These are phyloP conservation scores for Vigna angularis DNA, from an alignment of 306 rosid genomes.

Conservation along the genomic window DNA sequence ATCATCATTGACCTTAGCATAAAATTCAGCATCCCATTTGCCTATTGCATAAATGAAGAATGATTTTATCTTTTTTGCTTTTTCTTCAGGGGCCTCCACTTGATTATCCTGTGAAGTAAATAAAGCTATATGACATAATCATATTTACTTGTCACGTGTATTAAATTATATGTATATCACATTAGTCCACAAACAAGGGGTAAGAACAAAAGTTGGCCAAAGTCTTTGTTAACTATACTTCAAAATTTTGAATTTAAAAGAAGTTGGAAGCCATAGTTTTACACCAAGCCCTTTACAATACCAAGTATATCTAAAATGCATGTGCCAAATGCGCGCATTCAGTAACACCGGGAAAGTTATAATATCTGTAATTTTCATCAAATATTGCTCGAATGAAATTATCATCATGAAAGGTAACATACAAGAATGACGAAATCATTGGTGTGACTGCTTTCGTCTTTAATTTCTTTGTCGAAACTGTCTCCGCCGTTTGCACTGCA, in stretches of 20 bases:
- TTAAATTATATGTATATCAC: conserved; percentile 21
- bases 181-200: conserved; percentile 25
- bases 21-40: conserved; percentile 72
- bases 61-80: conserved; percentile 56
- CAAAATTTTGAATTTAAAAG: not conserved
- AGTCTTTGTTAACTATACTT: not conserved
- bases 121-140: conserved; percentile 5
- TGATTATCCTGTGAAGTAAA: conserved; percentile 64
- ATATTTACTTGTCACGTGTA: not conserved
- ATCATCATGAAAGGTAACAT: conserved; percentile 46
- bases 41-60: conserved; percentile 69
- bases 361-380: conserved; percentile 21
- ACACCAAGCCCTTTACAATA: not conserved
- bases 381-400: conserved; percentile 24
- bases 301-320: conserved; percentile 10
- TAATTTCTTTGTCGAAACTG: conserved; percentile 67
- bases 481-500: conserved; percentile 75
- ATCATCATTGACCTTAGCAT: conserved; percentile 76
- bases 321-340: not conserved
- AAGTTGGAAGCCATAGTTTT: conserved; percentile 24
- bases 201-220: conserved; percentile 3
- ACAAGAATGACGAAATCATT: conserved; percentile 72
- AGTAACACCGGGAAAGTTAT: conserved; percentile 22
- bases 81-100: conserved; percentile 66
- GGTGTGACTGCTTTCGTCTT: conserved; percentile 60